phyloP scores from a whole-genome alignment of 768 basidiomycete genomes.

The Leccinum pellstonianum region DNA sequence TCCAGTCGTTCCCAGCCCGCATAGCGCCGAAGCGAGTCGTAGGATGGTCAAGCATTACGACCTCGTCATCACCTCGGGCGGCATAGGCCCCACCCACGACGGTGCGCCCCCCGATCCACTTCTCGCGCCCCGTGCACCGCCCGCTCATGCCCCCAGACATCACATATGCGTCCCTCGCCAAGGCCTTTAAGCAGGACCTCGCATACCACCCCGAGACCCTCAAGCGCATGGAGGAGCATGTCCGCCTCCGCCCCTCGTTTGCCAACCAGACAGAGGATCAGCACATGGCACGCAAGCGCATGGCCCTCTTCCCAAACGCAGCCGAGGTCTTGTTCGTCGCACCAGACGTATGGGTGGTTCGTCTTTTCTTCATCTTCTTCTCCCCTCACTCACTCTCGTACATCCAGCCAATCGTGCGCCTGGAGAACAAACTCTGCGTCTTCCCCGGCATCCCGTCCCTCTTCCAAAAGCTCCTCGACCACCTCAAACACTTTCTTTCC shows the following conservation, averaged over 20 bases:
- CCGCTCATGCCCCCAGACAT: slow-evolving; percentile 55
- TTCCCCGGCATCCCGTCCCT: slow-evolving; percentile 89
- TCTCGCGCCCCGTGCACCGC: neutral
- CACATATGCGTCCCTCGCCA: slow-evolving; percentile 84
- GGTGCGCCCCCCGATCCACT: slow-evolving; percentile 42
- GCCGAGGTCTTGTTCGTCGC: slow-evolving; percentile 81
- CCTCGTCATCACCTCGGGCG: slow-evolving; percentile 87
- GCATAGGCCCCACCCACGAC: slow-evolving; percentile 90
- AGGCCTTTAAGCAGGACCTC: slow-evolving; percentile 73
- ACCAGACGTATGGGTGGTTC: slow-evolving; percentile 82
- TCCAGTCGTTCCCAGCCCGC: neutral
- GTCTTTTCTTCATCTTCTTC: slow-evolving; percentile 21
- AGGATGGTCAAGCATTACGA: slow-evolving; percentile 82
- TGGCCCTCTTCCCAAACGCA: slow-evolving; percentile 84
- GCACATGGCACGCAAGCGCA: slow-evolving; percentile 70
- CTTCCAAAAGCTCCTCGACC: slow-evolving; percentile 79
- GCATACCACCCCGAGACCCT: slow-evolving; percentile 78
- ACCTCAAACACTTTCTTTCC: slow-evolving; percentile 69
- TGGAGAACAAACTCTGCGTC: slow-evolving; percentile 84
- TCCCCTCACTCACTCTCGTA: neutral
- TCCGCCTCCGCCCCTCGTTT: slow-evolving; percentile 54
- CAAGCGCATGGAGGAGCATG: slow-evolving; percentile 63
- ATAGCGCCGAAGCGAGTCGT: slow-evolving; percentile 79
- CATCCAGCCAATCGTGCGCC: slow-evolving; percentile 75
- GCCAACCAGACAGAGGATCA: slow-evolving; percentile 72